Evolutionary conservation across 139 green algal genomes (phyloP), one percentile per base, ranked within the genome.

Genomic region (Chlorella sp.): DNA sequence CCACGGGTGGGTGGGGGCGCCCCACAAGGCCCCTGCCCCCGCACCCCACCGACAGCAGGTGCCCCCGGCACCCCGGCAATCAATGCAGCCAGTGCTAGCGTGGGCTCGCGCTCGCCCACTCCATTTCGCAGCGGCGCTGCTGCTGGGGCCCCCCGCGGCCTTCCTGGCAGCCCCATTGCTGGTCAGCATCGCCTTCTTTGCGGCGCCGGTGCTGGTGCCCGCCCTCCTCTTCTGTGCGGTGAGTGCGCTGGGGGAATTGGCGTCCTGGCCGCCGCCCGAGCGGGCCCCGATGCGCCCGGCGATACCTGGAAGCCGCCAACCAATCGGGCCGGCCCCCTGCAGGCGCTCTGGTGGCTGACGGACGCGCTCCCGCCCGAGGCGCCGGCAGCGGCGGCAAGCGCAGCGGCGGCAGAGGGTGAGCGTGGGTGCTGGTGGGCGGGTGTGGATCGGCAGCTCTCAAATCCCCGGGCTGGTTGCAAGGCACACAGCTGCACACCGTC

Each of bases 271-370:
- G 26, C 63, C 1, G 25, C 6, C 25, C 18, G 30, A 30, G 3
- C 25, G 26, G n/a, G 63, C 28, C 63, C 11, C 0, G 63, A 0
- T 47, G 32, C 65, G 36, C 23, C 39, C 12, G 9, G 39, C 23
- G 25, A 38, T 41, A n/a, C 62, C 15, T 23, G 2, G 12, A 25
- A 9, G 13, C 26, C 56, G 2, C 39, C 16, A 6, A 28, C 34
- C 26, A 60, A 62, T 62, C 71, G 12, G 51, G 51, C 51, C 51
- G 13, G 2, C 71, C 25, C 26, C 39, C 71, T 64, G 74, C 74
- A 81, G 74, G 74, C 74, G 17, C 47, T 81, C 34, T 81, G 74
- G 74, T 70, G 74, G 55, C 74, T 81, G 51, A 81, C 74, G 30
- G 36, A 6, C 32, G 55, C 68, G 55, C 74, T 34, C 30, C 28